Base-by-base conservation (phyloP, 2,329 filamentous ascomycete species). In the Clarireedia monteithiana region DNA sequence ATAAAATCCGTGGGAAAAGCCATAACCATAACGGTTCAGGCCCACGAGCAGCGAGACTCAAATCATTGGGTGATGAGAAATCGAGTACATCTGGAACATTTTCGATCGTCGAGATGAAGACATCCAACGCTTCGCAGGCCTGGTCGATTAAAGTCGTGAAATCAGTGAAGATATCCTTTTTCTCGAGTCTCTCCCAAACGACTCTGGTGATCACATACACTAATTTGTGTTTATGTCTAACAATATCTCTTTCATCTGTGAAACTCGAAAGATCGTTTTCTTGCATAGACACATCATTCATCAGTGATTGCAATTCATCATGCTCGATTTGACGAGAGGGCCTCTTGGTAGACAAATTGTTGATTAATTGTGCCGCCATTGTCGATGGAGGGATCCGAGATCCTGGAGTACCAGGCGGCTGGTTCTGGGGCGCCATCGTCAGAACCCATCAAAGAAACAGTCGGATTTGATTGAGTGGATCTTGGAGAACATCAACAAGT, bases 311-410 rank as follows among this genome's bases (percentile, higher is more conserved):
- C 60, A 96, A 85, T 50, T 89, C 87, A 63, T 85, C 83, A 58
- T 83, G 85, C 64, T 86, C 84, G 64, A 86, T 80, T 52, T 80
- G 80, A 64, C 81, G 79, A 53, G 80, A 79, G 46, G 80, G 82
- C 59, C 77, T 79, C 51, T 80, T 77, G 23, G 86, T 80, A 45
- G 86, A 83, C 60, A 91, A 84, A 68, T 89, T 89, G 68, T 89
- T 85, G 61, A 94, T 89, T 56, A 96, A 84, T 70, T 95, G 89
- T 12, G 89, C 89, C 52, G 91, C 90, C 66, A 96, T 79, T 9
- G 91, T 95, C 15, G 91, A 96, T 12, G 90, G 87, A 40, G 84
- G 83, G 53, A 67, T 60, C 24, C 62, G 60, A 14, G 27, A 55
- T 38, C 49, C 58, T 40, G 52, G 40, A 3, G 50, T 57, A 24